Evolutionary conservation across 1,284 basidiomycete genomes (phyloP).

Genomic region (Laetiporus sulphureus): DNA sequence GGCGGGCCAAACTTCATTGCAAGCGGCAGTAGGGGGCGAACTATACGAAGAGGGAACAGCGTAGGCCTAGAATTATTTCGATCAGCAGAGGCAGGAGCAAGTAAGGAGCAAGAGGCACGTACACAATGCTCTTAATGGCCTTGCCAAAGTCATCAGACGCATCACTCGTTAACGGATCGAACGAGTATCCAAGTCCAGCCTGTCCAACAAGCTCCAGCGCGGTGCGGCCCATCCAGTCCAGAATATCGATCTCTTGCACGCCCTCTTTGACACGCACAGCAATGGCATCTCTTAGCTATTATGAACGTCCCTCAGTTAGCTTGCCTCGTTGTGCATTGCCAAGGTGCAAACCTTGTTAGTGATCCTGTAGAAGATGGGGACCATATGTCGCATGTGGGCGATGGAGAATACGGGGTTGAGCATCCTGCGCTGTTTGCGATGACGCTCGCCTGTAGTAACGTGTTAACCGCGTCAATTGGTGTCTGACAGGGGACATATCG

Average conservation of each 20-base stretch:
- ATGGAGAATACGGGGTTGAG: slow-evolving; percentile 23
- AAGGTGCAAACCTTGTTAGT: slow-evolving; percentile 5
- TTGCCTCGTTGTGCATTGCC: background rate
- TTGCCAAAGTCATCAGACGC: slow-evolving; percentile 19
- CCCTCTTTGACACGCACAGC: slow-evolving; percentile 9
- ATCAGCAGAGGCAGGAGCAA: background rate
- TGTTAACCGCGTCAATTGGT: background rate
- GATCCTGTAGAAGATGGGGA: slow-evolving; percentile 19
- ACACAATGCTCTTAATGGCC: slow-evolving; percentile 26
- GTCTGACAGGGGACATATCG: background rate
- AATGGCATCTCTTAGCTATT: slow-evolving; percentile 16
- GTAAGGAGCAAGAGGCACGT: slow-evolving; percentile 2
- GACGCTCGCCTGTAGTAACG: slow-evolving; percentile 17
- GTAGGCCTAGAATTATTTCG: slow-evolving; percentile 11
- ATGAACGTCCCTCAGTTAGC: background rate
- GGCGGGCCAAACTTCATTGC: slow-evolving; percentile 8
- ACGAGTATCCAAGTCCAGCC: slow-evolving; percentile 30
- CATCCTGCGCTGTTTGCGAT: slow-evolving; percentile 22
- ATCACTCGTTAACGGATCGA: slow-evolving; percentile 24
- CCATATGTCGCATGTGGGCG: slow-evolving; percentile 19
- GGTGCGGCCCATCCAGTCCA: slow-evolving; percentile 27
- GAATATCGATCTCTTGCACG: slow-evolving; percentile 23
- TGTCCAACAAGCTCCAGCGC: slow-evolving; percentile 33
- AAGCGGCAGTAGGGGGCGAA: slow-evolving; percentile 11
- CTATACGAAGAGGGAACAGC: slow-evolving; percentile 6